phyloP scores from a whole-genome alignment of 139 green algal species.

The Volvox africanus region DNA sequence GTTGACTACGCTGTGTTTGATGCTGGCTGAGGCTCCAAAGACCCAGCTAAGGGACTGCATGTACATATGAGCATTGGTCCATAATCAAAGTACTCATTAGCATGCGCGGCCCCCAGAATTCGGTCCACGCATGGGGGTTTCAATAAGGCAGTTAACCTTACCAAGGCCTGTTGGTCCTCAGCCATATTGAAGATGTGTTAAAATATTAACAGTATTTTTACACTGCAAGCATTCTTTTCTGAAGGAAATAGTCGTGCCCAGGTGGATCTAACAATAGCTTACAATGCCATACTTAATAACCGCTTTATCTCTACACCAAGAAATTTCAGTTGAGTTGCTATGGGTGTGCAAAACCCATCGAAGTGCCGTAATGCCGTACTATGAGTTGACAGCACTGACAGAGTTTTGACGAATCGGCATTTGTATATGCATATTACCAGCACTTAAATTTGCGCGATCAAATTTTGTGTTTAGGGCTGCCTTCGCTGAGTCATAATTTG shows the following conservation, averaged over 20 bases:
- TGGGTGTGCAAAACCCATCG: not conserved
- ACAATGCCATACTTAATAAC: not conserved
- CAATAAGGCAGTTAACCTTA: not conserved
- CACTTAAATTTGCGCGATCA: no score
- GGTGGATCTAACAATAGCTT: not conserved
- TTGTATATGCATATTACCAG: no score
- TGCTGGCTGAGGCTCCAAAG: conserved; percentile 62
- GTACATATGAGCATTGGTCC: not conserved
- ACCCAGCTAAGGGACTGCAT: conserved; percentile 71
- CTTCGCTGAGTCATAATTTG: not conserved
- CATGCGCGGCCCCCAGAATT: not conserved
- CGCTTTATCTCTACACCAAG: not conserved
- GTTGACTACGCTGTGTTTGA: conserved; percentile 64
- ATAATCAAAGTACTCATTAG: not conserved
- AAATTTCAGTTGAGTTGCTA: no score
- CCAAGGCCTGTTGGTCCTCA: conserved; percentile 39
- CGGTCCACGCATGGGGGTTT: not conserved
- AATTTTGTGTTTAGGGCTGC: no score
- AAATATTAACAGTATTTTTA: no score
- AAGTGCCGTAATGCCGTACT: conserved; percentile 21
- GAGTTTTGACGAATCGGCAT: no score
- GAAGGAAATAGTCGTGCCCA: not conserved
- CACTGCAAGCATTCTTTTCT: not conserved
- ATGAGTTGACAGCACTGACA: no score
- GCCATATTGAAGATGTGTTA: conserved; percentile 15